These are phyloP conservation scores for Verticillium nubilum DNA, from an alignment of 2,329 filamentous ascomycete species.

Conservation along the genomic window DNA sequence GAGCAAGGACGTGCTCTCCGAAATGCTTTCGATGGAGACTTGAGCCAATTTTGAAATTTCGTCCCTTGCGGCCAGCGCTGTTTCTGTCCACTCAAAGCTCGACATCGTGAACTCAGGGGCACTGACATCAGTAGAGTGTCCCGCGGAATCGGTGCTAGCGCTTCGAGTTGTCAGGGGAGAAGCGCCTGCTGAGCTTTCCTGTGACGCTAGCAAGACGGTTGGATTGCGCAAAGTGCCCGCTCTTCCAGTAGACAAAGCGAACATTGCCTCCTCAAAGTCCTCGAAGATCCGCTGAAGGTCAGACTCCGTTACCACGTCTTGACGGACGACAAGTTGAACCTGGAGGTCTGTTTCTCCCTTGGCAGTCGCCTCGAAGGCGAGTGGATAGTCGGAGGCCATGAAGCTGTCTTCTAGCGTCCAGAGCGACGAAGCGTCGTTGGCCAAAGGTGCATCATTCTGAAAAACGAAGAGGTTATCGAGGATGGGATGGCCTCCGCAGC, in stretches of 20 bases:
- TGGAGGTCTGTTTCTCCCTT: slow-evolving; percentile 38
- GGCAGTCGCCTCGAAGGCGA: slow-evolving; percentile 70
- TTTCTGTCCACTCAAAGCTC: slow-evolving; percentile 52
- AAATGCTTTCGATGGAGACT: slow-evolving; percentile 43
- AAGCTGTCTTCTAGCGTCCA: slow-evolving; percentile 51
- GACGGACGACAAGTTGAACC: slow-evolving; percentile 56
- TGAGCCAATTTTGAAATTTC: slow-evolving; percentile 61
- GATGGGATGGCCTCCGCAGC: slow-evolving; percentile 50
- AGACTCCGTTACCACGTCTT: neutral
- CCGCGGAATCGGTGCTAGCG: neutral
- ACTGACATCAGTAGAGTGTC: neutral
- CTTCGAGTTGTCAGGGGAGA: neutral
- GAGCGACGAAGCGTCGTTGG: slow-evolving; percentile 24
- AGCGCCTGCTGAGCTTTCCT: neutral
- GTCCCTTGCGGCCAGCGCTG: slow-evolving; percentile 47
- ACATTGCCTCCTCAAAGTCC: slow-evolving; percentile 23
- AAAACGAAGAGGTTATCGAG: slow-evolving; percentile 85
- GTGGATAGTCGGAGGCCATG: slow-evolving; percentile 60
- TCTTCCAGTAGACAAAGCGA: neutral
- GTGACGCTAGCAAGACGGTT: neutral
- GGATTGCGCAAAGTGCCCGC: neutral
- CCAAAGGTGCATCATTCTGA: slow-evolving; percentile 44
- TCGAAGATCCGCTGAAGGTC: slow-evolving; percentile 30
- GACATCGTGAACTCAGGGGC: neutral
- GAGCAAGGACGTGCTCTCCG: slow-evolving; percentile 61